phyloP scores from a whole-genome alignment of 2,329 filamentous ascomycete genomes.

The Elsinoe ampelina region DNA sequence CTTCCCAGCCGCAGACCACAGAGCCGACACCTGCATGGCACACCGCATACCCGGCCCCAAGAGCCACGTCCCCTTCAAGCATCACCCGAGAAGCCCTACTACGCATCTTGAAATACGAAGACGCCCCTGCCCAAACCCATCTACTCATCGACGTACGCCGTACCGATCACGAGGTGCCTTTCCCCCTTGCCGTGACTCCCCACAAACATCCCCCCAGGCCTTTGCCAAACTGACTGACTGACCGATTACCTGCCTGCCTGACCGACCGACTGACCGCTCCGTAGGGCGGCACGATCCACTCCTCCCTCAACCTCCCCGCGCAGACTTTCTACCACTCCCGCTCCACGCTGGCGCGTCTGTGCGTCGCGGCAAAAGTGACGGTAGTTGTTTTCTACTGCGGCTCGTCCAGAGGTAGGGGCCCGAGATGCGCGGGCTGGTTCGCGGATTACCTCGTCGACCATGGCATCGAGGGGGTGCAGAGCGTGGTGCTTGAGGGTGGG shows the following conservation, averaged over 20 bases:
- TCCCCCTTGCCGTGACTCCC: background rate
- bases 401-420: background rate
- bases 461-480: background rate
- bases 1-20: background rate
- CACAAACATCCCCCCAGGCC: too few relatives aligned
- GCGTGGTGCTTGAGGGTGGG: background rate
- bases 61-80: background rate
- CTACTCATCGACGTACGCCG: background rate
- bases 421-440: constrained; percentile 1
- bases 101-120: background rate
- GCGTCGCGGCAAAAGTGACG: background rate
- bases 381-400: constrained; percentile 6
- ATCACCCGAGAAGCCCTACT: background rate
- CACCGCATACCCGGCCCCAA: background rate
- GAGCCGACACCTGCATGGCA: background rate
- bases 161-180: background rate
- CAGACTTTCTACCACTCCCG: constrained; percentile 1
- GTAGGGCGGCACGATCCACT: background rate
- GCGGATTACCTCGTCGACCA: background rate
- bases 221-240: background rate
- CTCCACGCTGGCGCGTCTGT: background rate
- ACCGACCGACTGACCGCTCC: too few relatives aligned
- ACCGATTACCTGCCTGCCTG: too few relatives aligned
- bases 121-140: background rate
- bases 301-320: background rate